These are phyloP conservation scores for Earliella scabrosa DNA, from an alignment of 1,284 basidiomycete species.

Conservation along the genomic window DNA sequence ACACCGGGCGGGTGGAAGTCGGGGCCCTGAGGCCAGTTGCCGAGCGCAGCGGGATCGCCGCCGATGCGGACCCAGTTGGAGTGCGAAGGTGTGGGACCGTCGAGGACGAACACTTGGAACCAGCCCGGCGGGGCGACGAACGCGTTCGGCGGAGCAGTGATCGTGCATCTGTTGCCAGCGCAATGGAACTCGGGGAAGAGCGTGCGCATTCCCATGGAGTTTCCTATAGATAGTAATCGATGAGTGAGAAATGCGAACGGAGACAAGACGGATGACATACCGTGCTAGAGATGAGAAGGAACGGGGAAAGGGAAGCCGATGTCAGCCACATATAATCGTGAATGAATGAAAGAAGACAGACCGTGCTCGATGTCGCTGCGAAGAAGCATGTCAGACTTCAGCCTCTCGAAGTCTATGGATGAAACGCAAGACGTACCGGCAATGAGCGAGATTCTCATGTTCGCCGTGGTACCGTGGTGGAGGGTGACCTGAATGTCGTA, in stretches of 20 bases:
- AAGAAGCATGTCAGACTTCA: neutral
- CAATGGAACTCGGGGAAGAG: constrained; percentile 73
- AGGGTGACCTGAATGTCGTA: constrained; percentile 61
- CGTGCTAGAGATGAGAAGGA: constrained; percentile 11
- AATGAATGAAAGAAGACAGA: constrained; percentile 31
- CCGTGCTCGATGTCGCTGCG: constrained; percentile 72
- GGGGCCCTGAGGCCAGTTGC: constrained; percentile 68
- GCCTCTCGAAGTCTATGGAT: neutral
- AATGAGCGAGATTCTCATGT: constrained; percentile 64
- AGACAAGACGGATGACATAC: constrained; percentile 1
- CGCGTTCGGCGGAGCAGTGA: constrained; percentile 72
- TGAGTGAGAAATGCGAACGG: neutral
- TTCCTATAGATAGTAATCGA: constrained; percentile 43
- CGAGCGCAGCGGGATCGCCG: constrained; percentile 67
- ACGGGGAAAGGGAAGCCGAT: neutral
- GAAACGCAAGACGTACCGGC: constrained; percentile 46
- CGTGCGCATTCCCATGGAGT: constrained; percentile 70
- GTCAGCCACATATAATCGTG: neutral
- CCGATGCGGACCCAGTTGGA: constrained; percentile 76
- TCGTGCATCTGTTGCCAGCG: constrained; percentile 61
- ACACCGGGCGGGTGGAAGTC: constrained; percentile 68
- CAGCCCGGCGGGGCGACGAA: constrained; percentile 76
- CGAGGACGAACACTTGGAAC: constrained; percentile 73
- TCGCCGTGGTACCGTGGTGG: constrained; percentile 56
- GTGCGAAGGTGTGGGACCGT: constrained; percentile 75